Base-by-base conservation (phyloP, 2,329 filamentous ascomycete species). In the Microcyclospora pomicola region DNA sequence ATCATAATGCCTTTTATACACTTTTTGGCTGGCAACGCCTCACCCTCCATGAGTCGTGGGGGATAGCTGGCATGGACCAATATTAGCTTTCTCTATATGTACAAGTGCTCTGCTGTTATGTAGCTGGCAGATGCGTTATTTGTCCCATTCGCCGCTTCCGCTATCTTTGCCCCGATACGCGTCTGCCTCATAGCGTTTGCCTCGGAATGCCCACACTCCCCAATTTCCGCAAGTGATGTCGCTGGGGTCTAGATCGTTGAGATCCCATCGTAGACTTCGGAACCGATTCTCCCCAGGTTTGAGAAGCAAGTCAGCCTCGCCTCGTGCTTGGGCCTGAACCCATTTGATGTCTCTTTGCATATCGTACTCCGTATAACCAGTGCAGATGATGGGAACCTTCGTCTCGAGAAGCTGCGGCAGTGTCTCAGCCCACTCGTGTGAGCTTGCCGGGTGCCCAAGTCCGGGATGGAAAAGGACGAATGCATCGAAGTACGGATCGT, bases 391-490 rank as follows among this genome's bases (percentile, higher is more conserved):
- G 1, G 91, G 91, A 1, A 91, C 78, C 63, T 98, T 98, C 2
- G 92, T 98, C 65, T 95, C 87, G 14, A 98, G 69, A 19, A 98
- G 72, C 52, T 86, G 71, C 2, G 91, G 91, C 6, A 98, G 63
- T 0, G 91, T 96, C 51, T 88, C 79, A 42, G 81, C 74, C 91
- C 92, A 98, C 60, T 98, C 91, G 53, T 93, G 83, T 37, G 82
- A 83, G 54, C 81, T 88, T 11, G 87, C 85, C 1, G 92, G 87
- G 59, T 98, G 91, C 10, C 91, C 92, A 13, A 98, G 72, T 7
- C 92, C 92, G 0, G 92, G 92, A 55, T 98, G 92, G 70, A 96
- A 98, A 36, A 95, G 73, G 53, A 98, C 78, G 56, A 98, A 94
- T 61, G 83, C 91, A 67, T 98, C 91, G 60, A 98, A 94, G 65